A percentile compares a stretch with the other conserved stretches of the same genome.
Evolutionary conservation across 1,139 yeast genomes (phyloP).

Genomic region (Wickerhamomyces sp.): DNA sequence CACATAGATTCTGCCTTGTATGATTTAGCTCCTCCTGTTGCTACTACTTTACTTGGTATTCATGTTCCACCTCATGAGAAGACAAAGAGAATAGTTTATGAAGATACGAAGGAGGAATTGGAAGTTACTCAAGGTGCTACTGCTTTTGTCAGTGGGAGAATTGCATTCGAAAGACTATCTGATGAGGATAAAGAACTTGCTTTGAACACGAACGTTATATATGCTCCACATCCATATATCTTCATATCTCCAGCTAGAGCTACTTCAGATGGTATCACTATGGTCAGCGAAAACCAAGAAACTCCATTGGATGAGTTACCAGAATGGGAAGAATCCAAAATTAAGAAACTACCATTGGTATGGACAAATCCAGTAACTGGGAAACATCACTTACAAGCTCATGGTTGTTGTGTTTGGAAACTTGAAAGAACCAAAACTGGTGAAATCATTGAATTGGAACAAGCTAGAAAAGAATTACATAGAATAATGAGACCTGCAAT

Average conservation of each 20-base stretch:
- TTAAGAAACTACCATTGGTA: conserved; percentile 75
- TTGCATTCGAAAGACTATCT: conserved; percentile 61
- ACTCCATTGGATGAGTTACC: conserved; percentile 62
- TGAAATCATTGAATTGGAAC: conserved; percentile 50
- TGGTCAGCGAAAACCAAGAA: conserved; percentile 78
- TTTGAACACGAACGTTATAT: conserved; percentile 68
- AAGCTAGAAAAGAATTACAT: conserved; percentile 68
- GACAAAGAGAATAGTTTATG: conserved; percentile 52
- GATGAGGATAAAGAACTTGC: conserved; percentile 71
- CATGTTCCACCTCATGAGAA: conserved; percentile 53
- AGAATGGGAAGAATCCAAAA: conserved; percentile 71
- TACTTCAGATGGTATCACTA: conserved; percentile 78
- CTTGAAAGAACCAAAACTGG: conserved; percentile 55
- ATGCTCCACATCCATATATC: conserved; percentile 90
- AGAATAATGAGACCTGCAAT: conserved; percentile 82
- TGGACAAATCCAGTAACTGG: conserved; percentile 92
- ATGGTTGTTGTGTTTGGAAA: conserved; percentile 77
- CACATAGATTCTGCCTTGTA: conserved; percentile 88
- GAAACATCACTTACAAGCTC: conserved; percentile 76
- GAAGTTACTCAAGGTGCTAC: conserved; percentile 81
- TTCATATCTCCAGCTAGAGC: conserved; percentile 77
- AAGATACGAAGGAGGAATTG: conserved; percentile 58
- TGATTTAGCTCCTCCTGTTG: conserved; percentile 79
- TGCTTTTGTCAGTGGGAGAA: conserved; percentile 77
- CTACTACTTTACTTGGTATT: conserved; percentile 77